Percentiles rank a stretch among this genome's conserved stretches.
These are phyloP conservation scores for Corinectria fuckeliana DNA, from an alignment of 2,329 filamentous ascomycete genomes.

Conservation along the genomic window DNA sequence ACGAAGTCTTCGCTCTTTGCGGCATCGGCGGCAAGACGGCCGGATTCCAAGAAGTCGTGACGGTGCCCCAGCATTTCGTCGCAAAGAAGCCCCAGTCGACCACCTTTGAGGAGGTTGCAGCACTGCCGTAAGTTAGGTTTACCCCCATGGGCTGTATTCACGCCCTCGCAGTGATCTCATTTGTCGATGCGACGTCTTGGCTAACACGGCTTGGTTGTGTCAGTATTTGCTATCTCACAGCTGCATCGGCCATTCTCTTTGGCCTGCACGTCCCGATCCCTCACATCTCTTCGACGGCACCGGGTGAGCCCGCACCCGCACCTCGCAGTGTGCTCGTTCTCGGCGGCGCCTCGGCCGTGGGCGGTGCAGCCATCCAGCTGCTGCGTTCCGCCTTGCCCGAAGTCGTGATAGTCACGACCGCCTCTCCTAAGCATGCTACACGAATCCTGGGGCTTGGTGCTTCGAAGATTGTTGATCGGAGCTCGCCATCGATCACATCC, in stretches of 20 bases:
- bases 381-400: constrained; percentile 25
- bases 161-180: neutral
- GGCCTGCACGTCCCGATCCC: constrained; percentile 27
- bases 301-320: neutral
- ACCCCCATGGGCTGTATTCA: neutral
- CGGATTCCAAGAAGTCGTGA: constrained; percentile 29
- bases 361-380: constrained; percentile 29
- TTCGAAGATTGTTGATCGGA: constrained; percentile 16
- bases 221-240: constrained; percentile 32
- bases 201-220: constrained; percentile 9
- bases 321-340: constrained; percentile 26
- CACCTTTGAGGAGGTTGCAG: constrained; percentile 26
- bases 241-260: constrained; percentile 25
- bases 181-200: neutral
- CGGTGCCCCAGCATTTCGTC: constrained; percentile 29
- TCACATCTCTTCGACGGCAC: constrained; percentile 19
- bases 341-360: constrained; percentile 29
- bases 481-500: constrained; percentile 5
- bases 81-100: constrained; percentile 23
- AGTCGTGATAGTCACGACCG: constrained; percentile 20
- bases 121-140: constrained; percentile 26
- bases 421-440: constrained; percentile 17
- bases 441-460: constrained; percentile 21
- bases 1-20: constrained; percentile 45
- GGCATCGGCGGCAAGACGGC: constrained; percentile 29